Conservation (phyloP, 2,329 filamentous ascomycete genomes). For the Cercospora zeae-maydis region DNA sequence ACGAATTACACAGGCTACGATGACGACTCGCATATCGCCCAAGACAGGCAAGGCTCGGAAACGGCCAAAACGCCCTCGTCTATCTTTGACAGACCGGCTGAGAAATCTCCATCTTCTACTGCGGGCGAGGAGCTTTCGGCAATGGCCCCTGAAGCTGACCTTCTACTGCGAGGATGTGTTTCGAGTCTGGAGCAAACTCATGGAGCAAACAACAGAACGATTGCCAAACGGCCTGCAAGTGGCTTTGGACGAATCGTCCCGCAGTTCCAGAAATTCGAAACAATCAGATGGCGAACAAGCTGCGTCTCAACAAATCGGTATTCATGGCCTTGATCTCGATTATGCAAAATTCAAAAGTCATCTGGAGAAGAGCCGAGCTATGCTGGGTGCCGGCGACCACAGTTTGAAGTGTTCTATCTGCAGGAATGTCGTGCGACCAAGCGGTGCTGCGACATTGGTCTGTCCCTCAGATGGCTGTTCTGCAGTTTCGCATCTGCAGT, state of each 20-base stretch:
- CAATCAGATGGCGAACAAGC: neutral
- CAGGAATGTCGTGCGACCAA: slow-evolving; percentile 37
- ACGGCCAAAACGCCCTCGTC: slow-evolving; percentile 55
- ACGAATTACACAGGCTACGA: slow-evolving; percentile 52
- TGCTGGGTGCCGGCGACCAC: slow-evolving; percentile 40
- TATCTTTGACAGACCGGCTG: slow-evolving; percentile 64
- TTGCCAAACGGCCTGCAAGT: slow-evolving; percentile 51
- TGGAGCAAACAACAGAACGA: slow-evolving; percentile 47
- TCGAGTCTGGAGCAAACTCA: slow-evolving; percentile 63
- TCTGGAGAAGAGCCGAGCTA: slow-evolving; percentile 49
- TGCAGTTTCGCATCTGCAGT: slow-evolving; percentile 53
- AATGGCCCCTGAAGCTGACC: slow-evolving; percentile 77
- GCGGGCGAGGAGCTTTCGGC: slow-evolving; percentile 70
- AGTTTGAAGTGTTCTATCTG: slow-evolving; percentile 50
- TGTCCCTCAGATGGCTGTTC: slow-evolving; percentile 51
- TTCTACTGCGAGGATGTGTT: slow-evolving; percentile 74
- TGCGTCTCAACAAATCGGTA: slow-evolving; percentile 27
- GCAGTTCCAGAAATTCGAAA: slow-evolving; percentile 16
- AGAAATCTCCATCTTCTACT: slow-evolving; percentile 79
- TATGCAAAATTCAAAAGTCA: slow-evolving; percentile 51
- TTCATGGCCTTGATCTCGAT: slow-evolving; percentile 51
- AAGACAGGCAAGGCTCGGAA: slow-evolving; percentile 43
- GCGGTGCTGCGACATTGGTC: slow-evolving; percentile 46
- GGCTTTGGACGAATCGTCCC: slow-evolving; percentile 19
- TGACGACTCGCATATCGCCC: slow-evolving; percentile 35